Conservation (phyloP, 2,329 filamentous ascomycete genomes). For the Botryotinia calthae region DNA sequence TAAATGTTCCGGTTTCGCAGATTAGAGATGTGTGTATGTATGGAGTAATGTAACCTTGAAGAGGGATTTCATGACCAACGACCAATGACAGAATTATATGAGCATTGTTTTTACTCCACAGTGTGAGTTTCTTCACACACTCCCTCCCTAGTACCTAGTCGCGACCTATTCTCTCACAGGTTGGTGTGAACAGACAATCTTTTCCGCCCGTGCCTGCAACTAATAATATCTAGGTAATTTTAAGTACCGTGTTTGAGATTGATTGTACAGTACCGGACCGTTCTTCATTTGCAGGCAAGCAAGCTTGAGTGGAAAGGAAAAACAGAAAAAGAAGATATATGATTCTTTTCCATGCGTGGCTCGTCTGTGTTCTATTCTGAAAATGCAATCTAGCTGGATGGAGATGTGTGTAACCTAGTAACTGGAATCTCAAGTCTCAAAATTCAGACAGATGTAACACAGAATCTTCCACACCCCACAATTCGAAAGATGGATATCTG, state of each 20-base stretch:
- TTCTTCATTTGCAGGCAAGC: constrained; percentile 2
- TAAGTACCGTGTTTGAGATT: constrained; percentile 17
- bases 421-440: not conserved
- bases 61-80: not conserved
- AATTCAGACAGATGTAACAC: not conserved
- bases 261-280: constrained; percentile 10
- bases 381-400: not conserved
- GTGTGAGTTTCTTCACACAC: not conserved
- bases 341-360: not conserved
- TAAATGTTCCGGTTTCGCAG: constrained; percentile 6
- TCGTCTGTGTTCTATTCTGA: not conserved
- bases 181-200: not conserved
- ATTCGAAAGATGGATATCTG: not conserved
- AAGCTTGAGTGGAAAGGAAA: not conserved
- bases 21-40: not conserved
- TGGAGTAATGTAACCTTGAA: not conserved
- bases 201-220: not conserved
- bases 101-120: not conserved
- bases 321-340: not conserved
- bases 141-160: not conserved
- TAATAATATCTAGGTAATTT: not conserved
- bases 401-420: not conserved
- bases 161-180: not conserved
- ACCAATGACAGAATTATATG: not conserved
- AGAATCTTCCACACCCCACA: not conserved